Evolutionary conservation across 1,284 basidiomycete genomes (phyloP), one percentile per base, ranked within the genome.

Genomic region (Leccinum holopus): DNA sequence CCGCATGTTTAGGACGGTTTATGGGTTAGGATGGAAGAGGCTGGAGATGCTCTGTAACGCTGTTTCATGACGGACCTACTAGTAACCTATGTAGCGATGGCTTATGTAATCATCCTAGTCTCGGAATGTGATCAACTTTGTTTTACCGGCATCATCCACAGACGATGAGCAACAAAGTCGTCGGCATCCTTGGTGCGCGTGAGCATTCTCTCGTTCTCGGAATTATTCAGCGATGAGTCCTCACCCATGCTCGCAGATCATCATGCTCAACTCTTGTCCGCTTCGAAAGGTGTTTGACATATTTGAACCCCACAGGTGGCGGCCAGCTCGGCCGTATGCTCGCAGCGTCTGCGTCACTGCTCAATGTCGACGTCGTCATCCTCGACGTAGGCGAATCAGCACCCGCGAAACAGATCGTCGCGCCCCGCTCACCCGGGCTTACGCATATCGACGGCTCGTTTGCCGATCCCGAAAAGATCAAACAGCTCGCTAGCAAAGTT

Each of bases 251-350:
- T 47, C 12, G 3, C 21, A 72, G 71, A 70, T 60, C 18, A n/a
- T 58, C 44, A n/a, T 7, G 6, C 52, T 49, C 52, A 56, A 61
- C 10, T 53, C 51, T 12, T 51, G 28, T 58, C 8, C 28, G 12
- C 28, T n/a, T 51, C 39, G 10, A 9, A 37, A 39, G 28, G 1
- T 37, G 56, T 59, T 68, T 73, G 10, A 72, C 49, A 35, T 55
- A 7, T 41, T 52, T 60, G 14, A 52, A 49, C 21, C 28, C 35
- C n/a, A 71, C 63, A 95, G 97, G 97, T 69, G 97, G 97, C 57
- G 97, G 97, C 69, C 97, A 99, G 79, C 87, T 99, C 16, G 97
- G 97, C 55, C 94, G 97, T 51, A 98, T 99, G 97, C 86, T 99
- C 47, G 93, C 91, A 9, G 91, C 92, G 56, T 90, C 97, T 0